A percentile compares a stretch with the other conserved stretches of the same genome.
phyloP scores from a whole-genome alignment of 805 yeast genomes.

The Vanderwaltozyma tropicalis region DNA sequence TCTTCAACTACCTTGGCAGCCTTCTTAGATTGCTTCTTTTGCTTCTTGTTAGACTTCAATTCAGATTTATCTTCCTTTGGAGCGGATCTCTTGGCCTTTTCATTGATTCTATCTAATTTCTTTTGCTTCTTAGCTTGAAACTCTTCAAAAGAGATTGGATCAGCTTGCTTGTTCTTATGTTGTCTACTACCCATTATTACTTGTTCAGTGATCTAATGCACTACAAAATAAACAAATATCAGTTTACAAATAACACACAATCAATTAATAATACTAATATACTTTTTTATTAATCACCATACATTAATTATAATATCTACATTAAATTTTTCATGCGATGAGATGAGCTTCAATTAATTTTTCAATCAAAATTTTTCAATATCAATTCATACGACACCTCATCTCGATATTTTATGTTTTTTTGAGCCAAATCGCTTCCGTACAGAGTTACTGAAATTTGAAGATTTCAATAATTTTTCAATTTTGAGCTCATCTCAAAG shows the following conservation, averaged over 20 bases:
- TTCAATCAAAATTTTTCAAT: background rate
- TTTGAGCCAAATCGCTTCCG: background rate
- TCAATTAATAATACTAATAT: background rate
- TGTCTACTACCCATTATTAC: constrained; percentile 71
- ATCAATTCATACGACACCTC: background rate
- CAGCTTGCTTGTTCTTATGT: constrained; percentile 85
- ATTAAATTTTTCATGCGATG: constrained; percentile 6
- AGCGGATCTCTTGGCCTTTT: constrained; percentile 28
- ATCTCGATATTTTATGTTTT: background rate
- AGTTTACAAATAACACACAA: background rate
- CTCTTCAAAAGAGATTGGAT: constrained; percentile 83
- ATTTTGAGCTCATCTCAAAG: constrained; percentile 1
- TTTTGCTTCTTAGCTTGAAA: constrained; percentile 44
- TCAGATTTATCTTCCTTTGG: background rate
- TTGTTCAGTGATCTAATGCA: background rate
- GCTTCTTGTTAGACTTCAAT: constrained; percentile 7
- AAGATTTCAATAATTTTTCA: background rate
- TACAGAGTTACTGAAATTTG: background rate
- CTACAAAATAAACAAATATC: background rate
- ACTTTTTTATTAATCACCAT: background rate
- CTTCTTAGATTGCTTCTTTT: constrained; percentile 10
- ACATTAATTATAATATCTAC: too few relatives aligned
- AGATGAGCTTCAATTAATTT: constrained; percentile 4
- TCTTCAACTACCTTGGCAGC: constrained; percentile 3
- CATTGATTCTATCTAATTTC: constrained; percentile 29